Base-by-base conservation (phyloP, 306 rosid species). In the Malus orientalis region DNA sequence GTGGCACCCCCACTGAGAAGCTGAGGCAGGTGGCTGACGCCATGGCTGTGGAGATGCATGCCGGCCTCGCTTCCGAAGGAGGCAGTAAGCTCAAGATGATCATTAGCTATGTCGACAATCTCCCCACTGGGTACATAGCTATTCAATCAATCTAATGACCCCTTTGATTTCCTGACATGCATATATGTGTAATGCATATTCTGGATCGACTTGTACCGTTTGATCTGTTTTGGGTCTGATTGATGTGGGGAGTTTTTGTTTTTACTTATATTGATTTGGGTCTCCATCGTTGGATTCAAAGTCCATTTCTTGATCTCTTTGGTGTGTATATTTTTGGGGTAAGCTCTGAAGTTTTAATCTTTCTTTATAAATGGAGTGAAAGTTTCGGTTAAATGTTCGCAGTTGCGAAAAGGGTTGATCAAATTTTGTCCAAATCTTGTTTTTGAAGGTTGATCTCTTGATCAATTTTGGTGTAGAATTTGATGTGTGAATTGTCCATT, bases 31-130 rank as follows among this genome's bases (percentile, higher is more conserved):
- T 93, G 44, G 93, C 96, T 1, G 97, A 93, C 59, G 96, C 98
- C 65, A 83, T 93, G 97, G 77, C 87, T 59, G 92, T 84, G 22
- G 97, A 93, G 92, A 93, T 93, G 98, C 96, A 91, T 70, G 97
- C 96, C 1, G 98, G 98, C 10, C 96, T 93, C 42, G 97, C 97
- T 57, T 93, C 97, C 8, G 97, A 93, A 68, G 92, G 98, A 65
- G 93, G 96, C 6, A 93, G 97, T 82, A 93, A 91, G 82, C 97
- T 93, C 79, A 89, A 93, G 88, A 93, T 93, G 98, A 85, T 93
- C 69, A 83, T 93, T 77, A 87, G 89, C 83, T 91, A 77, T 63
- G 97, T 89, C 47, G 91, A 93, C 77, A 93, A 89, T 78, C 98
- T 93, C 66, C 98, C 98, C 1, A 89, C 88, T 11, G 97, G 98